Evolutionary conservation across 2,329 filamentous ascomycete species (phyloP), one percentile per base, ranked within the genome.

Genomic region (Diaporthe amygdali): DNA sequence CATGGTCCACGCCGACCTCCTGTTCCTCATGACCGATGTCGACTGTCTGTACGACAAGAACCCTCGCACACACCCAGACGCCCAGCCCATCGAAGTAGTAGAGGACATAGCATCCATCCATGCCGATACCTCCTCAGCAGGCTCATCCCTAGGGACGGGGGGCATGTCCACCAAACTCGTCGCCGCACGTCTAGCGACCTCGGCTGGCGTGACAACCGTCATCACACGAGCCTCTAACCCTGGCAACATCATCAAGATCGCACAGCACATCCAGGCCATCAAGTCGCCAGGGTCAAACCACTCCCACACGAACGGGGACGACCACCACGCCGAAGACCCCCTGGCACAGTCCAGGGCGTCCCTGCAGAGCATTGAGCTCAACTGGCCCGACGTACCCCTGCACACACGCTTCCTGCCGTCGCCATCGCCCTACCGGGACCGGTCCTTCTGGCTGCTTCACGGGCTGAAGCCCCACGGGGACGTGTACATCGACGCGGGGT

Each of bases 1-100:
- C 75, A 98, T 98, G 95, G 94, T 98, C 25, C 94, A 97, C 78
- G 96, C 96, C 64, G 95, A 99, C 78, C 94, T 97, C 77, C 88
- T 99, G 12, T 99, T 99, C 82, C 88, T 99, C 74, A 98, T 99
- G 96, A 99, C 96, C 1, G 96, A 99, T 79, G 96, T 99, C 59
- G 96, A 99, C 80, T 98, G 96, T 79, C 86, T 99, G 15, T 99
- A 99, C 81, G 95, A 97, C 82, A 96, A 96, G 82, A 99, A 99
- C 77, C 96, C 96, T 1, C 89, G 96, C 37, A 92, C 90, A 2
- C 87, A 97, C 77, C 91, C 94, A 0, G 93, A 98, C 77, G 96
- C 96, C 10, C 90, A 92, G 78, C 91, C 96, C 0, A 98, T 99
- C 71, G 93, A 97, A 78, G 93, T 98, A 1, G 95, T 99, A 1